Base-by-base conservation (phyloP, 2,329 filamentous ascomycete species). In the Fusarium drepaniforme region DNA sequence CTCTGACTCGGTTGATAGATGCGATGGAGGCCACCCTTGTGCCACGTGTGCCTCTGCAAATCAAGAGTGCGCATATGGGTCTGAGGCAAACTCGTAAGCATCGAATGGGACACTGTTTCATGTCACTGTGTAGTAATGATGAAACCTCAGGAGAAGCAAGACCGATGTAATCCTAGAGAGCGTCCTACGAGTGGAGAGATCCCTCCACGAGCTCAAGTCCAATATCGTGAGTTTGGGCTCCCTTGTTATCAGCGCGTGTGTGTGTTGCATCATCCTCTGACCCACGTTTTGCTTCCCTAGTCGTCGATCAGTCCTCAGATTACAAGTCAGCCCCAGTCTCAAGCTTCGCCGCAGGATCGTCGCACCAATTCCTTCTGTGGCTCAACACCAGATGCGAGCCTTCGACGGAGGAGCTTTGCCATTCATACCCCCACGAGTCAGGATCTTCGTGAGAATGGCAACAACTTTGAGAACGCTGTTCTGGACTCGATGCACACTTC, bases 111-210 rank as follows among this genome's bases (percentile, higher is more conserved):
- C n/a, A 35, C 57, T 49, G 60, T 53, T 53, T n/a, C 44, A 53
- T 40, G 42, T 30, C 35, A 11, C 61, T 44, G 25, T 15, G 9
- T 42, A 30, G 61, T 77, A 68, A 76, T 60, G 3, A 56, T 53
- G 38, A 30, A 6, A 5, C 1, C 37, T 8, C 13, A 87, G 84
- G 56, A 82, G 87, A 68, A 86, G 86, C 35, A 89, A 89, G 75
- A 88, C 84, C 51, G 87, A 89, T 67, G 79, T 88, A 57, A 88
- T 89, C 25, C 82, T 89, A 4, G 87, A 88, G 67, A 86, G 86
- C 7, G 85, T 88, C 4, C 75, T 88, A 2, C 82, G 87, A 16
- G 84, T 88, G 23, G 87, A 89, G 72, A 84, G 81, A 61, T 80
- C 85, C 13, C 81, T 89, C 6, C 82, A 85, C 23, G 84, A 88